Evolutionary conservation across 495 filamentous ascomycete species (phyloP).

Genomic region (Usnea hakonensis): DNA sequence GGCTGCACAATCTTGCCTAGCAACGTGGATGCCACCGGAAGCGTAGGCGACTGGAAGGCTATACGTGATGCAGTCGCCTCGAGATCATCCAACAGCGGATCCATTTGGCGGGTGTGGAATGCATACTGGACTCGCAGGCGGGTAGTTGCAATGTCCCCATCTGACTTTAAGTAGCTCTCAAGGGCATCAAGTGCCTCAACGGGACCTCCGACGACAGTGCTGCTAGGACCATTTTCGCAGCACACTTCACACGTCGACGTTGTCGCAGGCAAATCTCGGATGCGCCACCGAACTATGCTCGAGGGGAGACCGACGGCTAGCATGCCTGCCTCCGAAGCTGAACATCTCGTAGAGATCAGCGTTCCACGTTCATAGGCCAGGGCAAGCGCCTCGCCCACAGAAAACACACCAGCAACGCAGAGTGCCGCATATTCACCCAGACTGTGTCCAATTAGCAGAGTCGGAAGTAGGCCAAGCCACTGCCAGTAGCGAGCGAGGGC

Average conservation of each 20-base stretch:
- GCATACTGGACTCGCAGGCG: conserved; percentile 66
- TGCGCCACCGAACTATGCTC: background rate
- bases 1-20: conserved; percentile 51
- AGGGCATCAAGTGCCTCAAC: conserved; percentile 1
- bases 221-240: conserved; percentile 27
- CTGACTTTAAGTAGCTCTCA: background rate
- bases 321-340: conserved; percentile 48
- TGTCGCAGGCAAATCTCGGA: background rate
- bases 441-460: conserved; percentile 31
- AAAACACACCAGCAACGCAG: conserved; percentile 24
- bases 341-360: conserved; percentile 57
- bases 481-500: conserved; percentile 30
- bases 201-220: conserved; percentile 27
- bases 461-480: conserved; percentile 30
- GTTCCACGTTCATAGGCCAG: conserved; percentile 63
- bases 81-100: conserved; percentile 63
- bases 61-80: conserved; percentile 50
- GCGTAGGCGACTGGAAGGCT: conserved; percentile 48
- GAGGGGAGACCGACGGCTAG: conserved; percentile 20
- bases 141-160: conserved; percentile 1
- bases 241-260: conserved; percentile 16
- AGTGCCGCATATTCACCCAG: conserved; percentile 35
- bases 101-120: conserved; percentile 72
- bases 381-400: conserved; percentile 32
- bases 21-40: conserved; percentile 65